phyloP scores from a whole-genome alignment of 2,329 filamentous ascomycete species.

The Cylindrodendrum hubeiense region DNA sequence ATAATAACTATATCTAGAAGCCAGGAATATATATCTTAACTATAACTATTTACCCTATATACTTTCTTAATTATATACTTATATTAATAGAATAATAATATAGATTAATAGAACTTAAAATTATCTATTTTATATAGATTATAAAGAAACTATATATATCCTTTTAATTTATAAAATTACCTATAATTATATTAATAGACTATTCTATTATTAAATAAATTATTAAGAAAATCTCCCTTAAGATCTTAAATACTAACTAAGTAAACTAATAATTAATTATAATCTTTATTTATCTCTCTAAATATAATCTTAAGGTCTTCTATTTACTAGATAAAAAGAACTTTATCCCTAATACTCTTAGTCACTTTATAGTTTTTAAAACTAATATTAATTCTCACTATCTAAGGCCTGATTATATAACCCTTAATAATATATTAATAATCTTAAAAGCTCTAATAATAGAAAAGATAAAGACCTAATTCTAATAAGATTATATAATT shows the following conservation, averaged over 20 bases:
- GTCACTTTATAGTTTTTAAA: neutral
- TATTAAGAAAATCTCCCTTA: neutral
- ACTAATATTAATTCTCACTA: too few relatives aligned
- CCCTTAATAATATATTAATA: conserved; percentile 1
- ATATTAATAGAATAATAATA: neutral
- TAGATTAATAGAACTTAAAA: neutral
- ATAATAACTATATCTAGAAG: too few relatives aligned
- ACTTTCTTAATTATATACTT: too few relatives aligned
- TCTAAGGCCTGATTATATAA: neutral
- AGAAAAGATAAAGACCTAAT: too few relatives aligned
- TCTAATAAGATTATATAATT: too few relatives aligned
- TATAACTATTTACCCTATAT: too few relatives aligned
- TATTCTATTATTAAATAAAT: neutral
- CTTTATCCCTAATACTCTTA: neutral
- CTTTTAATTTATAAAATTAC: neutral
- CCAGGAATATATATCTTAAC: too few relatives aligned
- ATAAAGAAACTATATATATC: neutral
- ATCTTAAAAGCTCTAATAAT: neutral
- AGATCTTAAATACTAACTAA: neutral
- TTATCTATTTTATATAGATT: neutral
- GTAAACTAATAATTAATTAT: too few relatives aligned
- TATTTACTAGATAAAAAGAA: neutral
- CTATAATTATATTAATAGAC: too few relatives aligned
- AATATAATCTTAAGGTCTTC: neutral
- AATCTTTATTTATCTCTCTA: neutral